Conservation (phyloP, 2,329 filamentous ascomycete species). For the Pestalotiopsis sp. region DNA sequence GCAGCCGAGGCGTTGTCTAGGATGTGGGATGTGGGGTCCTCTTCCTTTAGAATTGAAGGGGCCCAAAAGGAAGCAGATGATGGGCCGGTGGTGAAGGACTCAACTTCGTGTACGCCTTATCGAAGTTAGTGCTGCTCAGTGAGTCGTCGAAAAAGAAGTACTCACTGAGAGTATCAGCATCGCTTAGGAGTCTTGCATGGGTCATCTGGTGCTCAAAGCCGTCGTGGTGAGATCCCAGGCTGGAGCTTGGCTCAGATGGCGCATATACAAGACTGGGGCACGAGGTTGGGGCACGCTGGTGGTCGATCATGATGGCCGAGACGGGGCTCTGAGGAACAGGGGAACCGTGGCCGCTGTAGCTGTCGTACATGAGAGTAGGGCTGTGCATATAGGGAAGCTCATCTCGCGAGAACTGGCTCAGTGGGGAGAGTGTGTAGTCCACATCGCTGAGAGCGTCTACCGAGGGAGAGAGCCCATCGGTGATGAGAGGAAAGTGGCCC, state of each 20-base stretch:
- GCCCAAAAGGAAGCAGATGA: slow-evolving; percentile 53
- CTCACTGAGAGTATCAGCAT: slow-evolving; percentile 60
- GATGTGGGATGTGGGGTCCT: slow-evolving; percentile 43
- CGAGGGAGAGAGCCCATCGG: slow-evolving; percentile 46
- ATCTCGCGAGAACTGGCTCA: slow-evolving; percentile 58
- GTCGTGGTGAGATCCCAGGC: slow-evolving; percentile 62
- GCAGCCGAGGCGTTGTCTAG: slow-evolving; percentile 42
- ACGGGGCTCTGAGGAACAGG: slow-evolving; percentile 59
- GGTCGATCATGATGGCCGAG: slow-evolving; percentile 57
- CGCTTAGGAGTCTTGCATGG: slow-evolving; percentile 48
- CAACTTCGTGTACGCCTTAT: slow-evolving; percentile 53
- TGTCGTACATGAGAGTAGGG: slow-evolving; percentile 60
- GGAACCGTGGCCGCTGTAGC: slow-evolving; percentile 54
- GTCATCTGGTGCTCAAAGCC: slow-evolving; percentile 57
- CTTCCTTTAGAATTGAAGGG: slow-evolving; percentile 44
- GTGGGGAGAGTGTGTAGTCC: slow-evolving; percentile 58
- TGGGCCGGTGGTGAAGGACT: slow-evolving; percentile 53
- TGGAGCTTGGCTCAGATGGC: slow-evolving; percentile 63
- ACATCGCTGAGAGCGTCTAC: slow-evolving; percentile 64
- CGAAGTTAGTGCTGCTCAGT: slow-evolving; percentile 16
- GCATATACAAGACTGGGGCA: slow-evolving; percentile 64
- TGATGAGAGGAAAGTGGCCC: slow-evolving; percentile 14
- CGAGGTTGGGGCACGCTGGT: slow-evolving; percentile 58
- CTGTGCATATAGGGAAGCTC: slow-evolving; percentile 60
- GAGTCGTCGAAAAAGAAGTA: slow-evolving; percentile 34